Base-by-base conservation (phyloP, 2,329 filamentous ascomycete species). In the Sclerotinia nivalis region DNA sequence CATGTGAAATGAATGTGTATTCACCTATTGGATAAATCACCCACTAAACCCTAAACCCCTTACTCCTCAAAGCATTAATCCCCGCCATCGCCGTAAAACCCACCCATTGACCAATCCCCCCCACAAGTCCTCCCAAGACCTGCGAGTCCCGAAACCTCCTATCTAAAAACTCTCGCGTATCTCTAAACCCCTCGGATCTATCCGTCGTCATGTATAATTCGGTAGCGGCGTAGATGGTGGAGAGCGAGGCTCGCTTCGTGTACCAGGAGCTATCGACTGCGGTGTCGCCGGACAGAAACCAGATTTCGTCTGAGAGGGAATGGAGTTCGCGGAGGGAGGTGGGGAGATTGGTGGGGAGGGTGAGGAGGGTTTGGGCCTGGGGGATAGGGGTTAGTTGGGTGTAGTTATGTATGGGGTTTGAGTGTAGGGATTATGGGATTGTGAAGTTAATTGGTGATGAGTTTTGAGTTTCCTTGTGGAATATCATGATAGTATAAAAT, bases 151-250 rank as follows among this genome's bases (percentile, higher is more conserved):
- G 84, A 66, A 79, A 77, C 72, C 95, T 86, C 56, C 93, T 86
- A 69, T 90, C 86, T 67, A 98, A 82, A 79, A 98, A 99, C 13
- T 87, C 85, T 73, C 89, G 89, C 4, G 96, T 98, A 72, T 94
- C 92, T 13, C 78, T 79, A 76, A 92, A 96, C n/a, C 87, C 88
- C 0, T 85, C 82, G 5, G 90, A 93, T 71, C 83, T 85, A 80
- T 98, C 96, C 71, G 91, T 93, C 31, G 93, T 97, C 93, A 98
- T 97, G 81, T 94, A 97, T 7, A 97, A 83, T 81, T 99, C 96
- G 69, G 90, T 87, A 47, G 89, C 88, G 66, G 93, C 93, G 77
- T 92, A 93, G n/a, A 92, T 84, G 2, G 85, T 84, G 0, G 87
- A 84, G 34, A 92, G 79, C 0, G 84, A 86, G 12, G 88, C 84